Base-by-base conservation (phyloP, 1,284 basidiomycete genomes). In the Erythrobasidium hasegawianum region DNA sequence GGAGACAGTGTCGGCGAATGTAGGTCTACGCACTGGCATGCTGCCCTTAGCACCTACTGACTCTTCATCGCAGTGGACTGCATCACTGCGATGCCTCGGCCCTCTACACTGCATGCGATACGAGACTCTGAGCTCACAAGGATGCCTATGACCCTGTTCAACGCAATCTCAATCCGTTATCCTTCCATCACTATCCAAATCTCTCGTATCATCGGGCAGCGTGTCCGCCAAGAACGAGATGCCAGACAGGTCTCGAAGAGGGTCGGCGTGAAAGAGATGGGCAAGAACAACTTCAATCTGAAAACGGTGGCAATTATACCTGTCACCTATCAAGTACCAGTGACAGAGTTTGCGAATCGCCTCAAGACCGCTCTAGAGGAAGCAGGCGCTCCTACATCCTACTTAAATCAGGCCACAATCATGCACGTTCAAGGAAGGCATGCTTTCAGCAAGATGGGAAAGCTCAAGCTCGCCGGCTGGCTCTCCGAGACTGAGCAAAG, bases 61-160 rank as follows among this genome's bases (percentile, higher is more conserved):
- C n/a, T n/a, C n/a, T n/a, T n/a, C n/a, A 33, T 27, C 7, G 5
- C 55, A 65, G 82, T 98, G n/a, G 96, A 98, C 75, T 95, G 96
- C 57, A 97, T 99, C 73, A 97, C 94, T 7, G 89, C 87, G 71
- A 88, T 87, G n/a, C 83, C 84, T 2, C 84, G 96, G 68, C 83
- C 87, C 57, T 93, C 87, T 61, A 98, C 95, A 0, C 85, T 97
- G 10, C 95, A 98, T 78, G 95, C 95, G 2, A 98, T 99, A 71
- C 89, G 95, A 73, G 95, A 99, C 76, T 93, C 92, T 0, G 96
- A 99, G 77, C 82, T 99, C n/a, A 96, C 94, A 50, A 82, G 93
- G 53, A 97, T 99, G 87, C 96, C 95, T 0, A 87, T 91, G 75
- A 97, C 95, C 0, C 81, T 99, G 14, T 99, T 98, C 81, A 97